Evolutionary conservation across 331 rosid genomes (phyloP).

Genomic region (Acacia concinna): DNA sequence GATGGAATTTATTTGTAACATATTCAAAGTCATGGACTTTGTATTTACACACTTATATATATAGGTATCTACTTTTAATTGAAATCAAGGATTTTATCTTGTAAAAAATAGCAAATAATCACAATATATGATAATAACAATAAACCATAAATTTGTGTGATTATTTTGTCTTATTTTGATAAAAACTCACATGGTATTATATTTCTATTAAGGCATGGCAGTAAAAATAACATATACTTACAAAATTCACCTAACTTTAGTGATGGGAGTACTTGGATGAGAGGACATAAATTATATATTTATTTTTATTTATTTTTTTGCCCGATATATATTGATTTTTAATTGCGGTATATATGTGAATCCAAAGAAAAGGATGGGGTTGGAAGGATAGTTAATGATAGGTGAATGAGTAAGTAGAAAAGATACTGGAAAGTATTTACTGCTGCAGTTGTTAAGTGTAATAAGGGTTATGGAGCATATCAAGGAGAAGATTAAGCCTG

Average conservation of each 20-base stretch:
- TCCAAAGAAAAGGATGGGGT: conserved; percentile 20
- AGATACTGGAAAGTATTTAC: conserved; percentile 38
- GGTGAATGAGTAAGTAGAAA: conserved; percentile 37
- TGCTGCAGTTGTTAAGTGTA: conserved; percentile 29
- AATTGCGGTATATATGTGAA: background rate
- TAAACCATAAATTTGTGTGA: background rate
- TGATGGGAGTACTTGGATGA: background rate
- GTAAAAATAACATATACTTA: background rate
- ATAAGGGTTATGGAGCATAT: conserved; percentile 20
- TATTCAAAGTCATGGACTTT: background rate
- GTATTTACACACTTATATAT: too few relatives aligned
- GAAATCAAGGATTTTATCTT: too few relatives aligned
- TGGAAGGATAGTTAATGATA: conserved; percentile 33
- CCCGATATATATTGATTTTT: background rate
- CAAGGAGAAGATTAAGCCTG: conserved; percentile 5
- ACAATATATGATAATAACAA: background rate
- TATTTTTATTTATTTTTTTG: too few relatives aligned
- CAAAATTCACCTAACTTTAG: background rate
- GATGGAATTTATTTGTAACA: background rate
- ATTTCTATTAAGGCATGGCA: background rate
- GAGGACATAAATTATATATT: background rate
- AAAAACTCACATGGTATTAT: background rate
- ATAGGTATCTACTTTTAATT: too few relatives aligned
- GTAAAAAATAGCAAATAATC: background rate
- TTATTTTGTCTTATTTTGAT: background rate